Evolutionary conservation across 768 basidiomycete species (phyloP).

Genomic region (Cyclocybe aegerita): DNA sequence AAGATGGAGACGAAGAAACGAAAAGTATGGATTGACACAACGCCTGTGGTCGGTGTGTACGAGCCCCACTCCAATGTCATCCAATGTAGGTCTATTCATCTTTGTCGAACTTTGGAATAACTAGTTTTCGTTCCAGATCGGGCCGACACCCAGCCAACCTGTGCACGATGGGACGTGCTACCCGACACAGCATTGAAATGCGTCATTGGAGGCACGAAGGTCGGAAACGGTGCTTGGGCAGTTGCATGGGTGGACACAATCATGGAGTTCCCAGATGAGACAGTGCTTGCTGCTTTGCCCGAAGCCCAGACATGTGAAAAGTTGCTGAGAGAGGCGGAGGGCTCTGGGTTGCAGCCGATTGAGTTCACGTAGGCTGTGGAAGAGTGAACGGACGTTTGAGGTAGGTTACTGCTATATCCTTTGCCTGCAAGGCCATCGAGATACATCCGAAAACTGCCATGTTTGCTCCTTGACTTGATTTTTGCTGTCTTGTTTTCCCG

Average conservation of each 20-base stretch:
- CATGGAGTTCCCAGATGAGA: conserved; percentile 34
- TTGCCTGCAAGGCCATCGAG: too few species aligned
- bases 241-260: conserved; percentile 74
- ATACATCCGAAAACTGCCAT: too few species aligned
- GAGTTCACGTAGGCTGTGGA: conserved; percentile 8
- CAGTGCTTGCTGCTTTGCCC: conserved; percentile 1
- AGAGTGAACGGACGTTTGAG: too few species aligned
- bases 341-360: conserved; percentile 11
- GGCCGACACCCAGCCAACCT: conserved; percentile 73
- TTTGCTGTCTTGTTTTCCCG: too few species aligned
- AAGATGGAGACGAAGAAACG: conserved; percentile 29
- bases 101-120: conserved; percentile 4
- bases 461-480: too few species aligned
- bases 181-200: conserved; percentile 44
- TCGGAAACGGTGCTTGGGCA: conserved; percentile 79
- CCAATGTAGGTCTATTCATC: conserved; percentile 53
- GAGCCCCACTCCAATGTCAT: conserved; percentile 80
- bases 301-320: conserved; percentile 11
- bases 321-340: conserved; percentile 14
- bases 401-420: too few species aligned
- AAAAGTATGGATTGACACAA: conserved; percentile 25
- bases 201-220: conserved; percentile 70
- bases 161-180: conserved; percentile 56
- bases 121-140: conserved; percentile 67
- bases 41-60: conserved; percentile 66